Percentiles rank a stretch among this genome's conserved stretches.
phyloP scores from a whole-genome alignment of 2,329 filamentous ascomycete species.

The Dactylella cylindrospora region DNA sequence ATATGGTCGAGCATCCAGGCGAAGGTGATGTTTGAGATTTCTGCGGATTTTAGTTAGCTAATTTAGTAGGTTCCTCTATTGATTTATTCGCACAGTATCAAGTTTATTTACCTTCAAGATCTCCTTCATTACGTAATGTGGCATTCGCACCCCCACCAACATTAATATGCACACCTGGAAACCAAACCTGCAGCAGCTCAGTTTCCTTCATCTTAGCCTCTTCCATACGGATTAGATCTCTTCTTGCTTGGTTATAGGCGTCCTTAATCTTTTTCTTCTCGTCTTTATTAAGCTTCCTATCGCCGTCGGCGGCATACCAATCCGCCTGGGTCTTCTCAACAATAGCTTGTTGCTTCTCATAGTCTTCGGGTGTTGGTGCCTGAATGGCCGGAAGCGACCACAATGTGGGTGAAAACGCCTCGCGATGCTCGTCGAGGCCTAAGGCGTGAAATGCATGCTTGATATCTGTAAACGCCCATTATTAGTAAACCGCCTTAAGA shows the following conservation, averaged over 20 bases:
- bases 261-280: constrained; percentile 1
- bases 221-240: not conserved
- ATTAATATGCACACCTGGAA: constrained; percentile 54
- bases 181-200: constrained; percentile 55
- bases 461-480: constrained; percentile 52
- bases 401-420: constrained; percentile 60
- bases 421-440: constrained; percentile 61
- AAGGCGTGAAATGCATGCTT: constrained; percentile 64
- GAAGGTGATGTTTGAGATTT: constrained; percentile 51
- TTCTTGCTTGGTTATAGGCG: not conserved
- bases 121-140: constrained; percentile 1
- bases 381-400: constrained; percentile 55
- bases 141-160: constrained; percentile 56
- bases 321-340: not conserved
- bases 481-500: not conserved
- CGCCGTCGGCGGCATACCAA: not conserved
- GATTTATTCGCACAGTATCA: not conserved
- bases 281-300: not conserved
- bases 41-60: constrained; percentile 3
- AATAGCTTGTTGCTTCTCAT: not conserved
- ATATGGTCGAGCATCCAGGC: constrained; percentile 53
- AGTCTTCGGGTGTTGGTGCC: constrained; percentile 43
- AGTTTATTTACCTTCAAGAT: constrained; percentile 15
- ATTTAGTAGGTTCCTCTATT: no score
- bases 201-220: constrained; percentile 11